Percentiles rank a stretch among this genome's conserved stretches.
These are phyloP conservation scores for Vitis riparia DNA, from an alignment of 164 flowering plant genomes.

Conservation along the genomic window DNA sequence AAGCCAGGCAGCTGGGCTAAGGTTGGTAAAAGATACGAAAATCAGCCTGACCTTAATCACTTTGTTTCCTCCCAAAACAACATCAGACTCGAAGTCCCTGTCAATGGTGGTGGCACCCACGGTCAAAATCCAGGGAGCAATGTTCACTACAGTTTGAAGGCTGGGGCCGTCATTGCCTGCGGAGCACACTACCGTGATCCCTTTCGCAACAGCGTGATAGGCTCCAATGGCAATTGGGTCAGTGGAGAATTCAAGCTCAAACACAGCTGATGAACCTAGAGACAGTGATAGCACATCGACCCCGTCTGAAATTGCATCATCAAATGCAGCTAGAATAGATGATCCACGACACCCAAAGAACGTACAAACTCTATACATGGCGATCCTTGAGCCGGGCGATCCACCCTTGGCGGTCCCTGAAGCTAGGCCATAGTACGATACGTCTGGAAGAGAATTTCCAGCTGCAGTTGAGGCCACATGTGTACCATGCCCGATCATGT, in stretches of 20 bases:
- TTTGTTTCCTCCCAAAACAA: conserved; percentile 46
- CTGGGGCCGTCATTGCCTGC: conserved; percentile 77
- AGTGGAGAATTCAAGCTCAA: conserved; percentile 20
- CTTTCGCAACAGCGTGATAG: conserved; percentile 71
- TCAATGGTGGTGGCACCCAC: conserved; percentile 63
- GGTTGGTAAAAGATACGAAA: background rate
- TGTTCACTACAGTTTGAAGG: conserved; percentile 45
- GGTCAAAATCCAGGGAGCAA: conserved; percentile 83
- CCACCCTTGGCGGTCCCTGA: conserved; percentile 74
- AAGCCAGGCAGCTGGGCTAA: too few species aligned
- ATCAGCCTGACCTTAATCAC: conserved; percentile 46
- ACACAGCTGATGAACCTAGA: conserved; percentile 43
- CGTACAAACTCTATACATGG: conserved; percentile 61
- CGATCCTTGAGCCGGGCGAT: conserved; percentile 60
- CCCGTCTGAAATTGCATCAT: conserved; percentile 74
- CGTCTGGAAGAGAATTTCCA: conserved; percentile 37
- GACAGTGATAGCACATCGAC: conserved; percentile 67
- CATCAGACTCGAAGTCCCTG: conserved; percentile 40
- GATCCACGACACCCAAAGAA: conserved; percentile 59
- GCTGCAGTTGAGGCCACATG: conserved; percentile 59
- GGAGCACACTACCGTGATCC: conserved; percentile 71
- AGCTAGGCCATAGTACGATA: conserved; percentile 75
- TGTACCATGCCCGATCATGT: conserved; percentile 51
- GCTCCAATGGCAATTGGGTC: conserved; percentile 84
- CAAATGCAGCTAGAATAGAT: conserved; percentile 60